Evolutionary conservation across 2,329 filamentous ascomycete genomes (phyloP).

Genomic region (Lizonia empirigonia): DNA sequence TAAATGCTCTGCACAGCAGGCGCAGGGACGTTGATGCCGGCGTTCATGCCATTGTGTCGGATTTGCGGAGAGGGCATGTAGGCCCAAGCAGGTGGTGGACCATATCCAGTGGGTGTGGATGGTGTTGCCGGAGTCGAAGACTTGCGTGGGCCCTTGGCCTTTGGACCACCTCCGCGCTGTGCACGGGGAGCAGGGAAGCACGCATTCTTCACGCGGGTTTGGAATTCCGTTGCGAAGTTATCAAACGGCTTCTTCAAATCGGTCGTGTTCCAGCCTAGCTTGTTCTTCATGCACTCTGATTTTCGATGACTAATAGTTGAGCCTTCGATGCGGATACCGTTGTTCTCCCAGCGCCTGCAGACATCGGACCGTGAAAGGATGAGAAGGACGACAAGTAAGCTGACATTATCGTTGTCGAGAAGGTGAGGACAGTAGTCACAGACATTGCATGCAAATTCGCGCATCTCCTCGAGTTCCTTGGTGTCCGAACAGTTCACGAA

Average conservation of each 20-base stretch:
- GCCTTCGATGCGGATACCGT: constrained; percentile 47
- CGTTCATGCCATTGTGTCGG: constrained; percentile 23
- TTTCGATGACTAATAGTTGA: constrained; percentile 48
- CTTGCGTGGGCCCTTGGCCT: constrained; percentile 26
- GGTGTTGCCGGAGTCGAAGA: constrained; percentile 29
- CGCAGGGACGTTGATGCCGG: constrained; percentile 28
- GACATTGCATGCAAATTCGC: constrained; percentile 43
- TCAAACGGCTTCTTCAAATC: constrained; percentile 46
- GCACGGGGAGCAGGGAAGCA: constrained; percentile 38
- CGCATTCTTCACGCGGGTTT: constrained; percentile 45
- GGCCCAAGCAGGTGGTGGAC: constrained; percentile 26
- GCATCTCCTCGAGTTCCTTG: constrained; percentile 40
- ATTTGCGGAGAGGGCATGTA: constrained; percentile 30
- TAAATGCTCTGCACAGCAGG: constrained; percentile 23
- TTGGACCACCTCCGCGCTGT: constrained; percentile 23
- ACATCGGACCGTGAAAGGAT: constrained; percentile 46
- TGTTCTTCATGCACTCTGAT: constrained; percentile 47
- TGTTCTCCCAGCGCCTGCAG: constrained; percentile 43
- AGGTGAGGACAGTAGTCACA: constrained; percentile 48
- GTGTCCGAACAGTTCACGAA: constrained; percentile 43
- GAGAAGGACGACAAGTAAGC: constrained; percentile 43
- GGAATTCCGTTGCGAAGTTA: constrained; percentile 42
- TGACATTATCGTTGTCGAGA: constrained; percentile 48
- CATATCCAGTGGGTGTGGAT: constrained; percentile 20
- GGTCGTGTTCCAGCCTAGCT: constrained; percentile 42